phyloP scores from a whole-genome alignment of 176 grass and related monocot genomes.

The Hordeum marinum region DNA sequence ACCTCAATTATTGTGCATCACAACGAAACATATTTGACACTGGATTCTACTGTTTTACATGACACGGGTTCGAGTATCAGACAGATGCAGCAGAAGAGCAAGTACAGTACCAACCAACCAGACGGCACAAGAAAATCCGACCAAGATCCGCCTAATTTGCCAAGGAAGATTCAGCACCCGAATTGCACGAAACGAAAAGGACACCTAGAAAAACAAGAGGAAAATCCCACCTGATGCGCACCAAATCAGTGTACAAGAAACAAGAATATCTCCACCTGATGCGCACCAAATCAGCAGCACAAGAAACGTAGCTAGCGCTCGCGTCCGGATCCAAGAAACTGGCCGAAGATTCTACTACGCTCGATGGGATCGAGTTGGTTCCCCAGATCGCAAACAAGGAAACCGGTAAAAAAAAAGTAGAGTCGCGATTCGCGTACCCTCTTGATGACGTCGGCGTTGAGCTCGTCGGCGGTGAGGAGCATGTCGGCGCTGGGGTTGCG shows the following conservation, averaged over 20 bases:
- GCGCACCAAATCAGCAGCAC: conserved; percentile 17
- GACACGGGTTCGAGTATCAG: background rate
- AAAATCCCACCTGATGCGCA: conserved; percentile 10
- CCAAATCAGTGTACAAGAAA: no score
- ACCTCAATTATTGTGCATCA: conserved; percentile 19
- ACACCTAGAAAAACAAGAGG: conserved; percentile 13
- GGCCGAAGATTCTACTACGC: background rate
- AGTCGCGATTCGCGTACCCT: conserved; percentile 28
- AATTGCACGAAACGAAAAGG: conserved; percentile 26
- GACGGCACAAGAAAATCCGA: conserved; percentile 42
- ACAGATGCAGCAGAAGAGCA: conserved; percentile 44
- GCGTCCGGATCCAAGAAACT: conserved; percentile 35
- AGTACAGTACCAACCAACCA: conserved; percentile 20
- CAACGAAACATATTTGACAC: conserved; percentile 24
- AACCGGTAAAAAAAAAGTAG: background rate
- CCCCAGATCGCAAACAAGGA: conserved; percentile 5
- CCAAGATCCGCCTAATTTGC: conserved; percentile 33
- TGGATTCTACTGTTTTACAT: background rate
- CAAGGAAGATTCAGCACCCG: conserved; percentile 36
- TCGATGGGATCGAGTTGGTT: conserved; percentile 10
- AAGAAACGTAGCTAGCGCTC: conserved; percentile 18
- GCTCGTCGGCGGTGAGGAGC: conserved; percentile 75
- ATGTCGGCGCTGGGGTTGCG: conserved; percentile 97
- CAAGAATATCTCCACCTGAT: background rate
- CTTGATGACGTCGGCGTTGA: conserved; percentile 83